Percentiles rank a stretch among this genome's conserved stretches.
Conservation (phyloP, 768 basidiomycete genomes). For the Chiua virens region DNA sequence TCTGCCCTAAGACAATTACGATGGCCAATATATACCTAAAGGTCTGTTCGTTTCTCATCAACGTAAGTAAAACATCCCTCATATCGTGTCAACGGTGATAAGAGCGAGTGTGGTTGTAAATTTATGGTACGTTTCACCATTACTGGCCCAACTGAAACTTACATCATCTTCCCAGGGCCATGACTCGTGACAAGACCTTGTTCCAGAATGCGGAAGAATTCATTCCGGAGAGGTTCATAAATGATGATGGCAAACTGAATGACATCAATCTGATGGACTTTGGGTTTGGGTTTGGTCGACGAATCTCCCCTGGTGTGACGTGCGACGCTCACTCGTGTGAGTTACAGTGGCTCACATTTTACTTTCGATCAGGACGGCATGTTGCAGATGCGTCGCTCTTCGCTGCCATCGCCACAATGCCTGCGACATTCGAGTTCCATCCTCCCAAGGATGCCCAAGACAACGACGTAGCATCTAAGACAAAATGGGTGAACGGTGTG, state of each 20-base stretch:
- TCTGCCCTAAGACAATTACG: too few species aligned
- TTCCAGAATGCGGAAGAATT: constrained; percentile 12
- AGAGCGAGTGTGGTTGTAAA: too few species aligned
- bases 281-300: constrained; percentile 15
- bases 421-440: constrained; percentile 9
- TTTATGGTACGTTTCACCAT: too few species aligned
- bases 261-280: constrained; percentile 6
- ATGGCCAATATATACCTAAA: too few species aligned
- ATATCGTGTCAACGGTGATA: too few species aligned
- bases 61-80: too few species aligned
- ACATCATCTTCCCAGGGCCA: not conserved
- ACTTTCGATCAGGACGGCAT: not conserved
- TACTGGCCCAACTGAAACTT: not conserved
- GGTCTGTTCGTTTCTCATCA: too few species aligned
- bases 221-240: constrained; percentile 12
- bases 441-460: not conserved
- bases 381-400: constrained; percentile 6
- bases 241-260: constrained; percentile 5
- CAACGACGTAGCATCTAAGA: not conserved
- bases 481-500: constrained; percentile 7
- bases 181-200: constrained; percentile 7
- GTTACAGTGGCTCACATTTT: not conserved
- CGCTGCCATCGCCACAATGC: constrained; percentile 11
- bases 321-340: not conserved
- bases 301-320: constrained; percentile 4